Evolutionary conservation across 192 early-diverging fungal genomes (phyloP).

Genomic region (Coemansia sp.): DNA sequence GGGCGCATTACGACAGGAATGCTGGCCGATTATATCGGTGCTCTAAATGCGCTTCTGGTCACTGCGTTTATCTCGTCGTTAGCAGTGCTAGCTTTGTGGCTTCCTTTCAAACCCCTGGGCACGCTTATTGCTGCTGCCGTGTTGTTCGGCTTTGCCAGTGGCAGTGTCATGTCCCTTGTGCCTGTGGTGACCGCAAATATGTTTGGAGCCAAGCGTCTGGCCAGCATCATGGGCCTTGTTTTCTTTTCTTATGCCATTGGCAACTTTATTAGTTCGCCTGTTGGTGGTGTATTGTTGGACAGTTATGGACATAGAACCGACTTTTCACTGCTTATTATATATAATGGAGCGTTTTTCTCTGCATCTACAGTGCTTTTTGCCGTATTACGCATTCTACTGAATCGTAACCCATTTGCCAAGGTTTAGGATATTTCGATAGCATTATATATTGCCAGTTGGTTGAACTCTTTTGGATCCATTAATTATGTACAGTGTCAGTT

Average conservation of each 20-base stretch:
- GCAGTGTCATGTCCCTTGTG: conserved; percentile 34
- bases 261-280: conserved; percentile 29
- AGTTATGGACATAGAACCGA: conserved; percentile 19
- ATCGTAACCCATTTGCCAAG: background rate
- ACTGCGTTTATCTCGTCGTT: conserved; percentile 21
- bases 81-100: conserved; percentile 37
- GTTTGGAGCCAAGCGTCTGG: conserved; percentile 34
- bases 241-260: conserved; percentile 30
- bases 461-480: too few relatives aligned
- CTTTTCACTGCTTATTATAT: conserved; percentile 30
- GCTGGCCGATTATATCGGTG: conserved; percentile 24
- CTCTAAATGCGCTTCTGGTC: conserved; percentile 25
- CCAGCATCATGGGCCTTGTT: conserved; percentile 39
- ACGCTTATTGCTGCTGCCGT: conserved; percentile 23
- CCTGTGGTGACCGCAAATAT: conserved; percentile 37
- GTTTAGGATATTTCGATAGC: background rate
- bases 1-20: conserved; percentile 35
- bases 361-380: background rate
- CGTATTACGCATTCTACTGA: background rate
- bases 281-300: conserved; percentile 36
- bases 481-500: too few relatives aligned
- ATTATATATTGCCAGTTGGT: too few relatives aligned
- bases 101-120: conserved; percentile 27
- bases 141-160: conserved; percentile 40
- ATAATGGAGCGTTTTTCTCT: conserved; percentile 28